These are phyloP conservation scores for Pseudocercospora fuligena DNA, from an alignment of 2,329 filamentous ascomycete genomes.

Conservation along the genomic window DNA sequence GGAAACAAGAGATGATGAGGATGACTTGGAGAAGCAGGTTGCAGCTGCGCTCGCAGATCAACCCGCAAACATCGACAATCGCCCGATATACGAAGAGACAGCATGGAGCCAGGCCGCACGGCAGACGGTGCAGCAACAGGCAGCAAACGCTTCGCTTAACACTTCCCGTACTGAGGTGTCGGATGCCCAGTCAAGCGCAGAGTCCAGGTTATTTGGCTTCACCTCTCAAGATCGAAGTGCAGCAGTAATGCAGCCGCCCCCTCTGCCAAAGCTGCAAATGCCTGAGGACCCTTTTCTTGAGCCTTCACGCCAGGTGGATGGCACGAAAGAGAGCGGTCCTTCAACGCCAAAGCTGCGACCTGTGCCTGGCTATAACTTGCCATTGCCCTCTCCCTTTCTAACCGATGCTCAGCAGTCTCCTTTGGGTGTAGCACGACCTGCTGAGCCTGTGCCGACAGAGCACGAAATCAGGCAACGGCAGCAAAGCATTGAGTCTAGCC, in stretches of 20 bases:
- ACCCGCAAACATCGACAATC: background rate
- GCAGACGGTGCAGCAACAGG: background rate
- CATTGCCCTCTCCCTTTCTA: constrained; percentile 43
- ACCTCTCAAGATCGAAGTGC: background rate
- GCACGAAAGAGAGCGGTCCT: constrained; percentile 27
- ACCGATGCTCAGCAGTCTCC: constrained; percentile 18
- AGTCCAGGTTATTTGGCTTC: background rate
- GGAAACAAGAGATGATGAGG: background rate
- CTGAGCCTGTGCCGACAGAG: background rate
- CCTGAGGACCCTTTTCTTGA: constrained; percentile 16
- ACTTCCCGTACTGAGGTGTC: background rate
- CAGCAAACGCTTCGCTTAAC: background rate
- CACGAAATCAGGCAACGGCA: constrained; percentile 1
- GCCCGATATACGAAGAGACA: background rate
- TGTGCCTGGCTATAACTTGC: constrained; percentile 36
- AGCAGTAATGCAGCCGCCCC: constrained; percentile 31
- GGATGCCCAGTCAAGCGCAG: background rate
- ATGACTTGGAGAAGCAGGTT: background rate
- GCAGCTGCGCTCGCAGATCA: background rate
- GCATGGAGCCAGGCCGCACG: constrained; percentile 1
- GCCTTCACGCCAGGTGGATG: background rate
- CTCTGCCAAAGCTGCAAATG: constrained; percentile 34
- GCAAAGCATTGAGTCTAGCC: background rate
- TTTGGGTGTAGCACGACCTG: constrained; percentile 2
- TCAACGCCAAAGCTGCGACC: constrained; percentile 39